These are phyloP conservation scores for Monilinia aucupariae DNA, from an alignment of 2,329 filamentous ascomycete species.

Conservation along the genomic window DNA sequence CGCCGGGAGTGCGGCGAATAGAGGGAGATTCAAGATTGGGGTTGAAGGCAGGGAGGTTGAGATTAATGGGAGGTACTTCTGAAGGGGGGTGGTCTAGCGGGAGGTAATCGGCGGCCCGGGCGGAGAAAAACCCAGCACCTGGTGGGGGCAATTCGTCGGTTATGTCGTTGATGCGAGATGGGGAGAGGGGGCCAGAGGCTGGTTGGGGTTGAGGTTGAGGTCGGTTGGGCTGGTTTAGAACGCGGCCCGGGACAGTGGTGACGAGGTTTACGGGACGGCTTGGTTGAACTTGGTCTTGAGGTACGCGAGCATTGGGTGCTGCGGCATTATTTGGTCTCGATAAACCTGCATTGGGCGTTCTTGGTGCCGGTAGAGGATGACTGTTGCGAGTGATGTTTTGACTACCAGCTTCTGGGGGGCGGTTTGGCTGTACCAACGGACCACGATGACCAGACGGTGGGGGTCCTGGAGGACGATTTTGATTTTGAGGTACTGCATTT, in stretches of 20 bases:
- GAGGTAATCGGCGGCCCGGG: slow-evolving; percentile 55
- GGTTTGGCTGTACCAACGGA: slow-evolving; percentile 30
- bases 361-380: slow-evolving; percentile 28
- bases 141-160: slow-evolving; percentile 24
- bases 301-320: slow-evolving; percentile 22
- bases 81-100: slow-evolving; percentile 37
- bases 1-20: slow-evolving; percentile 79
- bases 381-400: slow-evolving; percentile 17
- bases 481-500: slow-evolving; percentile 25
- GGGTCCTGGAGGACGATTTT: slow-evolving; percentile 30
- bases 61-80: slow-evolving; percentile 38
- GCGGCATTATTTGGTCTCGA: slow-evolving; percentile 28
- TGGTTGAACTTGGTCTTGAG: slow-evolving; percentile 20
- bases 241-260: slow-evolving; percentile 24
- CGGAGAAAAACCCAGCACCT: slow-evolving; percentile 60
- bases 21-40: slow-evolving; percentile 74
- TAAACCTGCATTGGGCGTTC: slow-evolving; percentile 33
- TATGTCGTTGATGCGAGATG: slow-evolving; percentile 22
- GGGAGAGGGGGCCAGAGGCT: slow-evolving; percentile 23
- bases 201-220: slow-evolving; percentile 17
- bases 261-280: slow-evolving; percentile 19
- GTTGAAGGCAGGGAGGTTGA: slow-evolving; percentile 57
- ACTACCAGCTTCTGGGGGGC: slow-evolving; percentile 23
- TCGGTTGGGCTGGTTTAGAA: slow-evolving; percentile 34
- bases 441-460: slow-evolving; percentile 17